phyloP scores from a whole-genome alignment of 2,329 filamentous ascomycete genomes.

The Thielaviopsis populi region DNA sequence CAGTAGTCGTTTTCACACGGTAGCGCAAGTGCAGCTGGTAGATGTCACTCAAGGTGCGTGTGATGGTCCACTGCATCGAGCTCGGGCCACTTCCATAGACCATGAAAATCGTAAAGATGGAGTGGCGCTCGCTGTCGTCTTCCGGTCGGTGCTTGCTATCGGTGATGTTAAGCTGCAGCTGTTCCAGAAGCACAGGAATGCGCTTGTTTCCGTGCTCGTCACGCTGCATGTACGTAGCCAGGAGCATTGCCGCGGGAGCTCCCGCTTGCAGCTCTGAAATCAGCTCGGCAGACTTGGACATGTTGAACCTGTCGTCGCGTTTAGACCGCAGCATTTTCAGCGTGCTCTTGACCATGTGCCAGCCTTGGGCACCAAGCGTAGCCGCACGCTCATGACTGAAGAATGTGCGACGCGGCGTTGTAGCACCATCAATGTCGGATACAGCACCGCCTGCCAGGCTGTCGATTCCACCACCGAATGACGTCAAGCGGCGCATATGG shows the following conservation, averaged over 20 bases:
- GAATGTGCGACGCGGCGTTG: constrained; percentile 39
- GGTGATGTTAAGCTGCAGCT: constrained; percentile 75
- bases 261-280: constrained; percentile 91
- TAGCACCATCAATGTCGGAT: constrained; percentile 44
- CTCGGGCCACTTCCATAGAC: constrained; percentile 94
- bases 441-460: constrained; percentile 26
- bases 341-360: constrained; percentile 85
- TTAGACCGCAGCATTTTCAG: constrained; percentile 64
- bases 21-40: constrained; percentile 88
- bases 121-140: constrained; percentile 52
- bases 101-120: constrained; percentile 78
- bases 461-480: constrained; percentile 40
- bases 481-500: constrained; percentile 51
- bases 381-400: constrained; percentile 53
- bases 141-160: constrained; percentile 60
- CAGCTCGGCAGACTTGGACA: constrained; percentile 86
- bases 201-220: constrained; percentile 92
- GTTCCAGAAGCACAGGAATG: constrained; percentile 87
- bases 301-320: constrained; percentile 80
- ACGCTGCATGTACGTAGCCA: constrained; percentile 94
- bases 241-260: constrained; percentile 79
- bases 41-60: constrained; percentile 76
- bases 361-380: constrained; percentile 66
- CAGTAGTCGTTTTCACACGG: constrained; percentile 66
- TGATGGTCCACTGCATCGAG: constrained; percentile 91